Percentiles rank a stretch among this genome's conserved stretches.
These are phyloP conservation scores for Barnettozyma vustinii DNA, from an alignment of 805 yeast genomes.

Conservation along the genomic window DNA sequence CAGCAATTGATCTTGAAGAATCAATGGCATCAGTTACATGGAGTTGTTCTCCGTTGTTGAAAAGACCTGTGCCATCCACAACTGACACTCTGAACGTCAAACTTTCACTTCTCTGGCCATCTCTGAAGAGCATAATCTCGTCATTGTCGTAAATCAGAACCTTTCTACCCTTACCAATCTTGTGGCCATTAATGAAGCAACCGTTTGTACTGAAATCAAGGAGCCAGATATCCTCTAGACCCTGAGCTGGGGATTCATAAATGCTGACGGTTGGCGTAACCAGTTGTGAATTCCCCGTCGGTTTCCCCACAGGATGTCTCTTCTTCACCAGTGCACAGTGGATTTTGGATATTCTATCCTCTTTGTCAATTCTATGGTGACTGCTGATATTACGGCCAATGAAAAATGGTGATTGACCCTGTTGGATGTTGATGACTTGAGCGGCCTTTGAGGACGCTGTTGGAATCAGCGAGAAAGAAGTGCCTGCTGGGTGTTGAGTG, in stretches of 20 bases:
- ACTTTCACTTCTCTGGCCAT: slow-evolving; percentile 44
- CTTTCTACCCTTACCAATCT: slow-evolving; percentile 59
- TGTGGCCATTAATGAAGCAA: slow-evolving; percentile 59
- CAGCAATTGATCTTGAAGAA: slow-evolving; percentile 1
- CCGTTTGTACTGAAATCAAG: slow-evolving; percentile 77
- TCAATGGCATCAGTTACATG: background rate
- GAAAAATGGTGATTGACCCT: slow-evolving; percentile 59
- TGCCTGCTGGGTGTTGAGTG: slow-evolving; percentile 42
- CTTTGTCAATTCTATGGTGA: slow-evolving; percentile 53
- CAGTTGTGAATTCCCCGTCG: background rate
- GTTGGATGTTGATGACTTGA: slow-evolving; percentile 50
- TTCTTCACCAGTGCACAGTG: slow-evolving; percentile 70
- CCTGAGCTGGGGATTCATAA: slow-evolving; percentile 68
- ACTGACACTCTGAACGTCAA: slow-evolving; percentile 50
- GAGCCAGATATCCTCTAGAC: slow-evolving; percentile 72
- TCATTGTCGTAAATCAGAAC: slow-evolving; percentile 61
- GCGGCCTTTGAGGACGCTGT: slow-evolving; percentile 39
- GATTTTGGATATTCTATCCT: slow-evolving; percentile 73
- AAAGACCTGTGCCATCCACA: slow-evolving; percentile 60
- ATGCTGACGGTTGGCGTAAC: slow-evolving; percentile 28
- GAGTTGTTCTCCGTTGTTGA: slow-evolving; percentile 38
- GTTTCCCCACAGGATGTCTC: slow-evolving; percentile 52
- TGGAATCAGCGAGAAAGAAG: slow-evolving; percentile 58
- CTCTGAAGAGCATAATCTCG: slow-evolving; percentile 58
- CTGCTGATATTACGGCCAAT: slow-evolving; percentile 70